Evolutionary conservation across 495 filamentous ascomycete species (phyloP), one percentile per base, ranked within the genome.

Genomic region (Penicillium parvum): DNA sequence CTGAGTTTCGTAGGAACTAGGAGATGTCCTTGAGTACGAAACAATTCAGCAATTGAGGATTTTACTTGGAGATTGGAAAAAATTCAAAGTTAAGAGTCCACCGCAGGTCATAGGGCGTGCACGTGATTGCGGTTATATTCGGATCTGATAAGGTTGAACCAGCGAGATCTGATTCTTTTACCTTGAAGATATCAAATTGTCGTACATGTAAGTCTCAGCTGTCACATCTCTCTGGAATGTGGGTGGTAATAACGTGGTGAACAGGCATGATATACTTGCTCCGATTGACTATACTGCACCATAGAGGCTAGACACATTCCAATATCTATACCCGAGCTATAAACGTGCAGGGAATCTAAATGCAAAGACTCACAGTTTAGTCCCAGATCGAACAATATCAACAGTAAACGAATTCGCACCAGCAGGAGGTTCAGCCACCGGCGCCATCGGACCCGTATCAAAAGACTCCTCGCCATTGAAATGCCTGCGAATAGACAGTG

Each of bases 401-500:
- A 23, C 26, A n/a, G 1, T 7, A 3, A 25, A 37, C 8, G 33
- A 37, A 7, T 3, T 40, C 16, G 33, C 19, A 42, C 22, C 26
- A 26, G 16, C 26, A 29, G 50, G 14, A 8, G 26, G 28, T 5
- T 55, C 56, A 18, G 53, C 43, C 4, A 41, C 5, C 3, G 57
- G 53, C 8, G 52, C 54, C 65, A 70, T 70, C n/a, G 63, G 57
- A 11, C 68, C 65, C 7, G 69, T 69, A 55, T 72, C 63, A 45
- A 88, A 89, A 1, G 74, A 74, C 57, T 90, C 86, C 49, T 90
- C 86, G 6, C 86, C 85, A 26, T 76, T 77, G 44, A 90, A 89
- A 50, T 77, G 77, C 85, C 84, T 88, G 42, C 16, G 22, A 47
- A 4, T n/a, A n/a, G n/a, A n/a, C n/a, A n/a, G n/a, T n/a, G n/a